phyloP scores from a whole-genome alignment of 2,329 filamentous ascomycete species.

The Hawksworthiomyces lignivorus region DNA sequence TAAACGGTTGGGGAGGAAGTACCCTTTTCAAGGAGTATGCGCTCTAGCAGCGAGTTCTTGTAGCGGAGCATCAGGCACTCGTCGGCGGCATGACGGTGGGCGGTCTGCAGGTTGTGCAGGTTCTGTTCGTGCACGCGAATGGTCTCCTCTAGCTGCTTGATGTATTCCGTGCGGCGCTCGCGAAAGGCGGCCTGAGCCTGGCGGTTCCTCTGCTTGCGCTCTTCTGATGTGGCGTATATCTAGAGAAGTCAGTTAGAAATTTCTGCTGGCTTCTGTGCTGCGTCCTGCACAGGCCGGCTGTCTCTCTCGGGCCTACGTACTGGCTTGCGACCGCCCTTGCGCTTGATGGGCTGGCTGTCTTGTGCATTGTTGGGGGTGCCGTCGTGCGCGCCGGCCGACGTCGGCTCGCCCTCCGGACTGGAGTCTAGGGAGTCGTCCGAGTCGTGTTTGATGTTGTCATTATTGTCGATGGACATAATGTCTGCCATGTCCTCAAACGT shows the following conservation, averaged over 20 bases:
- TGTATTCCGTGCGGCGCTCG: slow-evolving; percentile 95
- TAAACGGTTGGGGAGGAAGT: slow-evolving; percentile 10
- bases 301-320: slow-evolving; percentile 55
- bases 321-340: slow-evolving; percentile 95
- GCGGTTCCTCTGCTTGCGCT: slow-evolving; percentile 93
- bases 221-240: slow-evolving; percentile 98
- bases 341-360: slow-evolving; percentile 67
- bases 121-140: slow-evolving; percentile 97
- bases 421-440: slow-evolving; percentile 56
- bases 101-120: slow-evolving; percentile 84
- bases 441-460: slow-evolving; percentile 48
- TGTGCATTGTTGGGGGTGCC: slow-evolving; percentile 29
- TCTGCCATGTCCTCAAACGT: slow-evolving; percentile 50
- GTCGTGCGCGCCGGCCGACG: slow-evolving; percentile 25
- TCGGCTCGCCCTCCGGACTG: slow-evolving; percentile 49
- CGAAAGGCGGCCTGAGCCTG: slow-evolving; percentile 97
- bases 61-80: slow-evolving; percentile 98
- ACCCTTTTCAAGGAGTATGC: slow-evolving; percentile 96
- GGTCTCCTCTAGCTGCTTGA: slow-evolving; percentile 95
- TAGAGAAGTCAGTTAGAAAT: slow-evolving; percentile 27
- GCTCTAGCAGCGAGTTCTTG: slow-evolving; percentile 93
- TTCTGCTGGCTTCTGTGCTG: not conserved
- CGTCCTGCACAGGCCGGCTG: too few relatives aligned
- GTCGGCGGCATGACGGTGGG: slow-evolving; percentile 87
- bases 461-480: slow-evolving; percentile 60